Evolutionary conservation across 305 asterid species (phyloP), one percentile per base, ranked within the genome.

Genomic region (Fraxinus sp.): DNA sequence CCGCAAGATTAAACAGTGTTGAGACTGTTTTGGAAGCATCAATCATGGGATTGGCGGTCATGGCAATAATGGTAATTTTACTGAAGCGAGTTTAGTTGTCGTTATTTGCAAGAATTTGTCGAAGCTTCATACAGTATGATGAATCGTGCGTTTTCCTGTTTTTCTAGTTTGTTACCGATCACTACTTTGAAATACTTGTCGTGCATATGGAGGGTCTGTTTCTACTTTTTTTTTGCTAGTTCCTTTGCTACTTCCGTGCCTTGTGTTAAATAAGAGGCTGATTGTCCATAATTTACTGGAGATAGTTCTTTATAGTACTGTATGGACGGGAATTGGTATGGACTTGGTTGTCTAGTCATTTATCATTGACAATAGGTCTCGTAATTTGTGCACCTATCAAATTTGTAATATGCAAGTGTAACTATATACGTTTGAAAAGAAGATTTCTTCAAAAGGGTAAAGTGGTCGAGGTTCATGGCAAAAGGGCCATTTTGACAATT

Each of bases 11-110:
- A 6, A 83, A 24, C 74, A 6, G 89, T 18, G 79, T 80, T 0
- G 94, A 91, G 0, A 76, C 78, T 16, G 59, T 87, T 2, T 79
- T 90, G 81, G 91, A 84, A 72, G 89, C 91, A 3, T 90, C 94
- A 5, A 78, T 94, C 20, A 76, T 94, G 79, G 98, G 95, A 4
- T 85, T 94, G 86, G 97, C 94, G 1, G 87, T 90, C 26, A 90
- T 94, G 95, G 99, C 91, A 77, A 92, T 94, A 26, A 77, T 94
- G 81, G 93, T 95, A 72, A 88, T 95, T 46, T 57, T 92, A 84
- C 79, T 93, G 41, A 95, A 90, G 90, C 91, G 97, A 71, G 88
- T 22, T 33, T 87, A 73, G 83, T 79, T 37, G 10, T 41, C 74
- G 2, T 32, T 52, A 13, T 13, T 33, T 28, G 20, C 41, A 24